Evolutionary conservation across 768 basidiomycete genomes (phyloP), one percentile per base, ranked within the genome.

Genomic region (Krasilnikovozyma curviuscula): DNA sequence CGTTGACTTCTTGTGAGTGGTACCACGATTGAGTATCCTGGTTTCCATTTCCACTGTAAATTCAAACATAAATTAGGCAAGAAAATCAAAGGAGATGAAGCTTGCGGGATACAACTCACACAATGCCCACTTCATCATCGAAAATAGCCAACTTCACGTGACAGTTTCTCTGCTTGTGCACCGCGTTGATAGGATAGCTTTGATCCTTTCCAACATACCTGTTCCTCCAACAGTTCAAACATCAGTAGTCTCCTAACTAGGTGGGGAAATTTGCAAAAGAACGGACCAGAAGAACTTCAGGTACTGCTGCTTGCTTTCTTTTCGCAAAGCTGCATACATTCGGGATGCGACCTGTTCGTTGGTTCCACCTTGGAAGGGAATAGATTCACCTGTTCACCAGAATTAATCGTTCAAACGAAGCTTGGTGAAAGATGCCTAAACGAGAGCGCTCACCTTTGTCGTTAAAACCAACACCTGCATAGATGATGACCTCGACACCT

Each of bases 61-160:
- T 1, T 30, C 43, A 16, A 33, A 9, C 13, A 25, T 4, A 13
- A 23, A 21, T 16, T 5, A 40, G 21, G 31, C 38, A 21, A 16
- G 12, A 19, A 30, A 14, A 40, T 12, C 21, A 30, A 43, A 27
- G 4, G 35, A 18, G 35, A 7, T 35, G 25, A 25, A 6, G 5
- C 28, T 48, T 8, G 46, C n/a, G 23, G 25, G 21, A 28, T 80
- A 23, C 79, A 78, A 54, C 76, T 81, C 8, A 79, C 79, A 18
- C 70, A 67, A 81, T 79, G 13, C 71, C 73, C 38, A 79, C 71
- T 54, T 70, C 65, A 56, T 73, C 73, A 58, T 81, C 79, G 50
- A 79, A 70, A 30, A 72, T 67, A 65, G 78, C 77, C 57, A 80
- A 68, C 60, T 80, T 78, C 58, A 79, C 71, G 55, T 81, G 79